These are phyloP conservation scores for Yarrowia deformans DNA, from an alignment of 805 yeast species.

Conservation along the genomic window DNA sequence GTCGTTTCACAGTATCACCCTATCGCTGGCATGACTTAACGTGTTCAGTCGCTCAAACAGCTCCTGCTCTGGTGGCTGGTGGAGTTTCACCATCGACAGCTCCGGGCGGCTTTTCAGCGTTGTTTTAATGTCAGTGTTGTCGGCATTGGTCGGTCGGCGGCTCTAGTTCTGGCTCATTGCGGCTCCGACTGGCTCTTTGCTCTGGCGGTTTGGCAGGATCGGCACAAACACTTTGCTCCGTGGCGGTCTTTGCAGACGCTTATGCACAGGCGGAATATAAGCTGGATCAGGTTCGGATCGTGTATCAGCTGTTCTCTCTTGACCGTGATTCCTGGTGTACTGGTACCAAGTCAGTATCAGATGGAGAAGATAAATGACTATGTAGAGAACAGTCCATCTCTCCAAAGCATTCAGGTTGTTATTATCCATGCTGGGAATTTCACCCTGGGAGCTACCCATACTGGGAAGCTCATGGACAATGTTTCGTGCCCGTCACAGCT, in stretches of 20 bases:
- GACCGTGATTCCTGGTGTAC: constrained; percentile 3
- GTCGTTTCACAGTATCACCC: constrained; percentile 9
- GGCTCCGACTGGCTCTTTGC: neutral
- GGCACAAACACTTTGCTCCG: neutral
- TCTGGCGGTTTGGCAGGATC: neutral
- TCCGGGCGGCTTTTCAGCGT: constrained; percentile 8
- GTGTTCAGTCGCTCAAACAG: neutral
- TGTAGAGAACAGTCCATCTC: neutral
- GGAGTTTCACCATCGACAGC: neutral
- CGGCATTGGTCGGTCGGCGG: constrained; percentile 3
- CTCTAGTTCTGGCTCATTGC: neutral
- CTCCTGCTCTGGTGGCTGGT: constrained; percentile 15
- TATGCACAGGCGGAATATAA: neutral
- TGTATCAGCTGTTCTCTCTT: neutral
- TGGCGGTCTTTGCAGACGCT: constrained; percentile 2
- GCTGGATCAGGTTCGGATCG: neutral
- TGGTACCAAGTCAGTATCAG: constrained; percentile 4
- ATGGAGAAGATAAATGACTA: neutral
- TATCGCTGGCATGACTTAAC: neutral
- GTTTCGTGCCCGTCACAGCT: constrained; percentile 16
- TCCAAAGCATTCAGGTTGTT: neutral
- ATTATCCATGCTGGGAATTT: constrained; percentile 2
- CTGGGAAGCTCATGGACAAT: neutral
- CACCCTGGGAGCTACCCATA: constrained; percentile 14
- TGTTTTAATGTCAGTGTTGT: neutral